phyloP scores from a whole-genome alignment of 371 early-diverging fungal species.

The Chytridium lagenaria region DNA sequence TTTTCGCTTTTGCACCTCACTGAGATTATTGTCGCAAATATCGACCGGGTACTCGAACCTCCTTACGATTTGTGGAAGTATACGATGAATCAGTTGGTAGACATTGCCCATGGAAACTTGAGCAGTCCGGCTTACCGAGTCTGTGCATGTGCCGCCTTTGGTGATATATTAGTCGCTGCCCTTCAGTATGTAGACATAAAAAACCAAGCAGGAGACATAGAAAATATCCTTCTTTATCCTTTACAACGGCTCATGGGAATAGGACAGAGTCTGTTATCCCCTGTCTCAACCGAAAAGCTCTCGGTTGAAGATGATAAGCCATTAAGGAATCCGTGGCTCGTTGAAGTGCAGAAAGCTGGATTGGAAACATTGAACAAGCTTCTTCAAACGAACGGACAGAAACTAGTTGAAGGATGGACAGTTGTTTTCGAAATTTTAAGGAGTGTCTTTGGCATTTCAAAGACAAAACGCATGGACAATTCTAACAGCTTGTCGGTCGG shows the following conservation, averaged over 20 bases:
- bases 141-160: slow-evolving; percentile 83
- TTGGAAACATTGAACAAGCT: slow-evolving; percentile 89
- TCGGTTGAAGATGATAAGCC: background rate
- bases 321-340: slow-evolving; percentile 44
- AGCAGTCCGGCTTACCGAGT: slow-evolving; percentile 68
- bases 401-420: slow-evolving; percentile 82
- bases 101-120: slow-evolving; percentile 70
- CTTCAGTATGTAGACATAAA: slow-evolving; percentile 65
- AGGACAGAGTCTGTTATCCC: background rate
- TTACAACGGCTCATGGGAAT: slow-evolving; percentile 32
- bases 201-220: slow-evolving; percentile 2
- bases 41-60: slow-evolving; percentile 66
- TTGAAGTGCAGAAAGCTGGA: slow-evolving; percentile 82
- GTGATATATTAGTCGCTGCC: slow-evolving; percentile 77
- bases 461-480: background rate
- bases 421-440: slow-evolving; percentile 89
- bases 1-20: slow-evolving; percentile 87
- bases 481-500: background rate
- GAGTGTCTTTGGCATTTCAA: slow-evolving; percentile 51
- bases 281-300: slow-evolving; percentile 4
- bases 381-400: slow-evolving; percentile 90
- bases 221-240: background rate
- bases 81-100: slow-evolving; percentile 77
- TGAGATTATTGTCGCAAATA: slow-evolving; percentile 71
- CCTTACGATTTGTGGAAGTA: slow-evolving; percentile 68